A percentile compares a stretch with the other conserved stretches of the same genome.
phyloP scores from a whole-genome alignment of 306 rosid species.

The Biancaea sappan region DNA sequence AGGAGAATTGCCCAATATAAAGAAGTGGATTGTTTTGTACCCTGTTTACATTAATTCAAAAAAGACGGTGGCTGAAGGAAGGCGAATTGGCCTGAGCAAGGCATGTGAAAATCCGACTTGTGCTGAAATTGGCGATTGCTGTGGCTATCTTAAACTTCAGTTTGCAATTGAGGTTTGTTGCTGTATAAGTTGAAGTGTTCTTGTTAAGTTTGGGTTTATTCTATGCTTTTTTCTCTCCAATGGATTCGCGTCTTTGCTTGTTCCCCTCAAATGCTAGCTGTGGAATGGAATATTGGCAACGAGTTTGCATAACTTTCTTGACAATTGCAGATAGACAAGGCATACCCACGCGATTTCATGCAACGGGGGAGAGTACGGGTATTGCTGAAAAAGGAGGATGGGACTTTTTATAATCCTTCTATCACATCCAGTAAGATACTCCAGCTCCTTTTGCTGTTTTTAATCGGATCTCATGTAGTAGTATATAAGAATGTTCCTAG shows the following conservation, averaged over 20 bases:
- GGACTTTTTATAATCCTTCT: slow-evolving; percentile 63
- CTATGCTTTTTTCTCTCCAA: neutral
- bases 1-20: slow-evolving; percentile 53
- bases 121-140: slow-evolving; percentile 84
- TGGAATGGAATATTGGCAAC: neutral
- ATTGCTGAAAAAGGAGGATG: slow-evolving; percentile 79
- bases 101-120: slow-evolving; percentile 89
- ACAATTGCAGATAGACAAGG: slow-evolving; percentile 65
- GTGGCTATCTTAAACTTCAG: slow-evolving; percentile 70
- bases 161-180: slow-evolving; percentile 73
- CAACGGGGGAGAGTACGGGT: slow-evolving; percentile 89
- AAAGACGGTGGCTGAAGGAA: slow-evolving; percentile 86
- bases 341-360: slow-evolving; percentile 92
- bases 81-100: slow-evolving; percentile 64
- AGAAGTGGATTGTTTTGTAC: slow-evolving; percentile 80
- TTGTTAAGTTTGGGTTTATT: neutral
- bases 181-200: neutral
- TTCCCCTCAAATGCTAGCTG: neutral
- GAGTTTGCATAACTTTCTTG: slow-evolving; percentile 2
- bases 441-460: neutral
- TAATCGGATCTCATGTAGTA: neutral
- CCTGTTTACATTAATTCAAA: slow-evolving; percentile 87
- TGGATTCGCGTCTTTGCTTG: neutral
- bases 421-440: slow-evolving; percentile 66
- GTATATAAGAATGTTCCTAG: neutral